Base-by-base conservation (phyloP, 2,329 filamentous ascomycete genomes). In the Fusarium pseudonygamai region DNA sequence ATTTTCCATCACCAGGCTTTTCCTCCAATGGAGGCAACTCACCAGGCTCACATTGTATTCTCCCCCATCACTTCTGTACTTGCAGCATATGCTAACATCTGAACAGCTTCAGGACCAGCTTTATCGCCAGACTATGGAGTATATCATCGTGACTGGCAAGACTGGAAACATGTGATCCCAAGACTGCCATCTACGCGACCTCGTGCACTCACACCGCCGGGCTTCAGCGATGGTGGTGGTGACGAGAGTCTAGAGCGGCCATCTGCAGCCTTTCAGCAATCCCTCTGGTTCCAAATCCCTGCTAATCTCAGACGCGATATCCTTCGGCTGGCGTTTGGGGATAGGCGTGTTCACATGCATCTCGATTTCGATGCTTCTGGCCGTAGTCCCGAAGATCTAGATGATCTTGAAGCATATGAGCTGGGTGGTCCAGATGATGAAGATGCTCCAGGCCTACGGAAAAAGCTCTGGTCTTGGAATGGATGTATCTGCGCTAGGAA, bases 231-330 rank as follows among this genome's bases (percentile, higher is more conserved):
- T 32, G 22, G n/a, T 4, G 24, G 52, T 22, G 42, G 14, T 1
- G 28, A 40, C 3, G 9, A 61, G 6, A 22, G 32, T 18, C 26
- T 30, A 3, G 24, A 34, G 9, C 47, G 36, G 4, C 59, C 63
- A 1, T 5, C 32, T 12, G 40, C 47, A 0, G 6, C 13, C 1
- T 55, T 42, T 14, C 63, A 66, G 9, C 20, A 24, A 0, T 66
- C 59, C 3, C 9, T 15, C 7, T 66, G 63, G 63, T 66, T 64
- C 24, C 64, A 16, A 6, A 1, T 55, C 5, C 47, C 63, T 0
- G 18, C 40, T 16, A 30, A 63, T n/a, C 28, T 64, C 2, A 47
- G 63, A n/a, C 63, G 39, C 3, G 59, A 66, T 22, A 64, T 64
- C 3, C 28, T 64, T 11, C 59, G 47, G 2, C 3, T 66, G 5